Evolutionary conservation across 2,329 filamentous ascomycete species (phyloP).

Genomic region (Claviceps humidiphila): DNA sequence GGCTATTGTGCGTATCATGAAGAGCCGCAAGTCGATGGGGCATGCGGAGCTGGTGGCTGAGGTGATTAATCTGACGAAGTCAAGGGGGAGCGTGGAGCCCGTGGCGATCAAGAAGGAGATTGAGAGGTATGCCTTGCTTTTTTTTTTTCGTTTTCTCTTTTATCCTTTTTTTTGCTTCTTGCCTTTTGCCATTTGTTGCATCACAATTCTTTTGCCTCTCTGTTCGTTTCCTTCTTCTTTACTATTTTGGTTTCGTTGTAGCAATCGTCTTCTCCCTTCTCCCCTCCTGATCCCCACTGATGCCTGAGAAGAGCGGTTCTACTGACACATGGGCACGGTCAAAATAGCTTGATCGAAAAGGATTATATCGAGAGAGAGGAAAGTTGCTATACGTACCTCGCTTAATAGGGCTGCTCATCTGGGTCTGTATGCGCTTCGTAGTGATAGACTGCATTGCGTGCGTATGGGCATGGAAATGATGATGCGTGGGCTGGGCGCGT

Average conservation of each 20-base stretch:
- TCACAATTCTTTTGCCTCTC: not conserved
- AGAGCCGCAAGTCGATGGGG: slow-evolving; percentile 30
- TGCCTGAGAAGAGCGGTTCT: not conserved
- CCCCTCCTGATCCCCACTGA: not conserved
- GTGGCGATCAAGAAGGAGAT: slow-evolving; percentile 93
- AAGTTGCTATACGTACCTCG: slow-evolving; percentile 56
- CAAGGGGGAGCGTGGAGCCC: slow-evolving; percentile 71
- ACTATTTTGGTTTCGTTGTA: no score
- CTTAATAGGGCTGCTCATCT: slow-evolving; percentile 23
- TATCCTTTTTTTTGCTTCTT: not conserved
- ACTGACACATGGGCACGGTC: not conserved
- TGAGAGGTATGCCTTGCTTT: slow-evolving; percentile 54
- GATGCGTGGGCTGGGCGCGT: no score
- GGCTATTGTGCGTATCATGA: slow-evolving; percentile 56
- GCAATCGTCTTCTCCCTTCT: not conserved
- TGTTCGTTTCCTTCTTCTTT: no score
- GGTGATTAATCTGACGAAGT: slow-evolving; percentile 83
- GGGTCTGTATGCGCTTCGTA: no score
- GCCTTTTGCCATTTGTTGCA: no score
- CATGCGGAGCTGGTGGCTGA: slow-evolving; percentile 83
- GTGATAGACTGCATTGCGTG: no score
- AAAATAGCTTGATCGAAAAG: slow-evolving; percentile 70
- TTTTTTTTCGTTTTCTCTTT: slow-evolving; percentile 1
- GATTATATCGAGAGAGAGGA: slow-evolving; percentile 80
- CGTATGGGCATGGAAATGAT: no score